Evolutionary conservation across 805 yeast genomes (phyloP).

Genomic region (Schwanniomyces pseudopolymorphus): DNA sequence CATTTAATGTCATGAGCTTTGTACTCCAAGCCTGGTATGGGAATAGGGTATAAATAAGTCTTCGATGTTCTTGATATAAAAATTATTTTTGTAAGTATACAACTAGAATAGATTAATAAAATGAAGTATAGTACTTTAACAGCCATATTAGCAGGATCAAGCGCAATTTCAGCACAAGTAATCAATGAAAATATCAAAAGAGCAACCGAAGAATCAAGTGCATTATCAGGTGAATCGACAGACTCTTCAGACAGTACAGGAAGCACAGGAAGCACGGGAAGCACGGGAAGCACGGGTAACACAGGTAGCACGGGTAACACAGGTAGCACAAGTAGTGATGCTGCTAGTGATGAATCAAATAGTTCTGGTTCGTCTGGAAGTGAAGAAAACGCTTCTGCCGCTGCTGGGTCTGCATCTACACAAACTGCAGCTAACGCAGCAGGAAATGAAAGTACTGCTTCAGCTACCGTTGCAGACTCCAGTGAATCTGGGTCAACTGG

Average conservation of each 20-base stretch:
- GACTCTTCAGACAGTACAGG: background rate
- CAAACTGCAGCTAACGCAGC: background rate
- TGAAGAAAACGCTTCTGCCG: slow-evolving; percentile 6
- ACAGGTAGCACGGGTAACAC: slow-evolving; percentile 5
- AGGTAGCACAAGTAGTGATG: background rate
- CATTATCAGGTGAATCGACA: background rate
- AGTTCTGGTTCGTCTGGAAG: slow-evolving; percentile 2
- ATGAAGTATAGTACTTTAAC: background rate
- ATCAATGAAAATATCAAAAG: background rate
- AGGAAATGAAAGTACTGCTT: slow-evolving; percentile 19
- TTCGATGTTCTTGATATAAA: no score
- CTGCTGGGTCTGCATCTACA: background rate
- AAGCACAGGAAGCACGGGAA: background rate
- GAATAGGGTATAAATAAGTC: background rate
- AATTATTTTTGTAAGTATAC: background rate
- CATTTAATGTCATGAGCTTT: background rate
- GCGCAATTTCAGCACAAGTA: slow-evolving; percentile 2
- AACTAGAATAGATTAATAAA: background rate
- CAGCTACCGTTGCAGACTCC: background rate
- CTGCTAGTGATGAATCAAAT: background rate
- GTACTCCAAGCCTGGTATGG: background rate
- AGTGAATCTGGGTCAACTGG: background rate
- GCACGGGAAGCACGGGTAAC: background rate
- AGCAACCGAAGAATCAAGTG: background rate
- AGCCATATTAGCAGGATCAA: slow-evolving; percentile 1